A percentile compares a stretch with the other conserved stretches of the same genome.
phyloP scores from a whole-genome alignment of 2,329 filamentous ascomycete species.

The Helotiales sp. region DNA sequence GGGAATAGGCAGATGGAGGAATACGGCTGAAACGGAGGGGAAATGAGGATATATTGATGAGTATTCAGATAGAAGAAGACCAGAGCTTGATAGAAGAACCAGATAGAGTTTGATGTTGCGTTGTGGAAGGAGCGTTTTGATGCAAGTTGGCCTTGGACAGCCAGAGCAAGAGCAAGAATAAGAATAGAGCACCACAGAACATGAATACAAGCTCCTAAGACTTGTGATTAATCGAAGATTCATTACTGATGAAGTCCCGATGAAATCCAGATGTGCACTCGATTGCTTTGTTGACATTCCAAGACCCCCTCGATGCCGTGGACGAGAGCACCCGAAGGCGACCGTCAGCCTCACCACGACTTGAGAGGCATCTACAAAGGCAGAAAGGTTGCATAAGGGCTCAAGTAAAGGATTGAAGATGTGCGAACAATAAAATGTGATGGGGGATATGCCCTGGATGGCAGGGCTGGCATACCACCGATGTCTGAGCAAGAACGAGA shows the following conservation, averaged over 20 bases:
- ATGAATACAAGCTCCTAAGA: background rate
- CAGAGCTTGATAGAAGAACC: background rate
- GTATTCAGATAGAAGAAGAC: background rate
- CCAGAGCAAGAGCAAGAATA: background rate
- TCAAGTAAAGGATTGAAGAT: too few species aligned
- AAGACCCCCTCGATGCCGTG: background rate
- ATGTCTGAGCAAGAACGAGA: too few species aligned
- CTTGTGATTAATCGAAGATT: background rate
- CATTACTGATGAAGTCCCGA: background rate
- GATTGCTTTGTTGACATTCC: background rate
- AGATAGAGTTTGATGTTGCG: background rate
- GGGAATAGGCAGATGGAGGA: background rate
- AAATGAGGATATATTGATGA: background rate
- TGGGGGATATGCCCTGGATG: too few species aligned
- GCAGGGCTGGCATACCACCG: too few species aligned
- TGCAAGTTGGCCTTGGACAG: background rate
- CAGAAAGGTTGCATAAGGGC: background rate
- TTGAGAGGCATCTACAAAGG: background rate
- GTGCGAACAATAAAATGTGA: too few species aligned
- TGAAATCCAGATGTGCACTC: background rate
- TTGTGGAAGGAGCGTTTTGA: background rate
- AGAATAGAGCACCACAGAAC: background rate
- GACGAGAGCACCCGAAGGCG: background rate
- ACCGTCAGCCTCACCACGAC: background rate
- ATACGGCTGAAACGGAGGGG: background rate